A percentile compares a stretch with the other conserved stretches of the same genome.
Conservation (phyloP, 306 rosid species). For the Glycine soja region DNA sequence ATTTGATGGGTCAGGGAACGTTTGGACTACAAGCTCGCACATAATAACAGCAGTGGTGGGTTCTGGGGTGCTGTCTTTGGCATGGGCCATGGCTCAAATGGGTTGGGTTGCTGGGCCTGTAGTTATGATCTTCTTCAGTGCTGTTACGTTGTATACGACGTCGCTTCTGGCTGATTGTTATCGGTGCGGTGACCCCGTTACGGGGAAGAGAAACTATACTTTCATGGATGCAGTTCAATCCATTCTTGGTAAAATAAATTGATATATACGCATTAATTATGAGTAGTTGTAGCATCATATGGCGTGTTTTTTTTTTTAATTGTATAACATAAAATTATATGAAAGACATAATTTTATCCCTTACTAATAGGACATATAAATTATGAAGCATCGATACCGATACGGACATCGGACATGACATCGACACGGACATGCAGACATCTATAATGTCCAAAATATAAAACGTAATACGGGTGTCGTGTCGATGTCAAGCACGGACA, state of each 20-base stretch:
- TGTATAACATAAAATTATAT: too few relatives aligned
- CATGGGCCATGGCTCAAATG: slow-evolving; percentile 70
- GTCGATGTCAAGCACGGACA: too few relatives aligned
- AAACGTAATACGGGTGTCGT: too few relatives aligned
- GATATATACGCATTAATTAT: too few relatives aligned
- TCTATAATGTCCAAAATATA: too few relatives aligned
- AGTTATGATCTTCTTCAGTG: slow-evolving; percentile 55
- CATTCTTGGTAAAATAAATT: slow-evolving; percentile 22
- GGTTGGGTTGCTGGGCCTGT: slow-evolving; percentile 67
- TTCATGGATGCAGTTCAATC: slow-evolving; percentile 59
- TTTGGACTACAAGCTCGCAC: slow-evolving; percentile 69
- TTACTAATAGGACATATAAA: too few relatives aligned
- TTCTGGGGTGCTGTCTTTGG: slow-evolving; percentile 65
- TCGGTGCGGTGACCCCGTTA: slow-evolving; percentile 48
- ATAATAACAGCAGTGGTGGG: slow-evolving; percentile 74
- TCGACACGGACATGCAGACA: too few relatives aligned
- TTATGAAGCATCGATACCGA: too few relatives aligned
- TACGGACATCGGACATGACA: too few relatives aligned
- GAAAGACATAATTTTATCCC: too few relatives aligned
- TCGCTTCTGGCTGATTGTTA: slow-evolving; percentile 58
- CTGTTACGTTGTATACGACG: slow-evolving; percentile 53
- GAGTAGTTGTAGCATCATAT: too few relatives aligned
- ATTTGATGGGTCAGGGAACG: slow-evolving; percentile 45
- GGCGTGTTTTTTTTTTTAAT: too few relatives aligned
- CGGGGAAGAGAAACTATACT: slow-evolving; percentile 59